These are phyloP conservation scores for Penicillium sp. DNA, from an alignment of 2,329 filamentous ascomycete genomes.

Conservation along the genomic window DNA sequence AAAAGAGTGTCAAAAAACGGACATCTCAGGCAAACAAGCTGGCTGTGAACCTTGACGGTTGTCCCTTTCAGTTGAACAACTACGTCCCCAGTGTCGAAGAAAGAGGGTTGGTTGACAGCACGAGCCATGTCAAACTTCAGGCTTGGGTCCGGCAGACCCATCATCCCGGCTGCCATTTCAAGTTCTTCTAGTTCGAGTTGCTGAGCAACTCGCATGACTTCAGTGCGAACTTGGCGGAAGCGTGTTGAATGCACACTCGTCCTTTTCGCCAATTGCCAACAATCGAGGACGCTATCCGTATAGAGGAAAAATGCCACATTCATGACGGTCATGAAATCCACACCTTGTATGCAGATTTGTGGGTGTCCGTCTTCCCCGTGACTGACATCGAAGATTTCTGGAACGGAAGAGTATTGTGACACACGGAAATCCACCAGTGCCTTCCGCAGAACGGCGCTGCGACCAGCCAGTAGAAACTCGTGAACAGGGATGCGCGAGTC, in stretches of 20 bases:
- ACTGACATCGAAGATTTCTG: conserved; percentile 63
- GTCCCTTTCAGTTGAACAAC: conserved; percentile 76
- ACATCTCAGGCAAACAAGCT: conserved; percentile 77
- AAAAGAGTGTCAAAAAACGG: conserved; percentile 93
- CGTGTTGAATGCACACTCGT: conserved; percentile 67
- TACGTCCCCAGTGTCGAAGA: conserved; percentile 79
- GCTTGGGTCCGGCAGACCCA: conserved; percentile 65
- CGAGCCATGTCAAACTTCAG: conserved; percentile 70
- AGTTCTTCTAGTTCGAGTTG: conserved; percentile 70
- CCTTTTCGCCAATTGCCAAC: conserved; percentile 78
- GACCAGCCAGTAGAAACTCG: conserved; percentile 73
- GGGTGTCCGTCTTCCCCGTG: conserved; percentile 54
- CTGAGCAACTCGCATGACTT: conserved; percentile 83
- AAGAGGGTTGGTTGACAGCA: conserved; percentile 68
- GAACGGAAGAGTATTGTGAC: conserved; percentile 56
- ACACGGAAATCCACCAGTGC: conserved; percentile 62
- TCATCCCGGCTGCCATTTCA: conserved; percentile 75
- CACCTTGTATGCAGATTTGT: conserved; percentile 65
- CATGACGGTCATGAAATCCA: conserved; percentile 77
- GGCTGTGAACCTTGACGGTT: conserved; percentile 70
- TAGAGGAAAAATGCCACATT: conserved; percentile 82
- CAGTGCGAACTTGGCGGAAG: conserved; percentile 77
- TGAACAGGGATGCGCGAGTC: conserved; percentile 78
- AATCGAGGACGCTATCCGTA: conserved; percentile 75
- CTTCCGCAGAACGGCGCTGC: conserved; percentile 69